Base-by-base conservation (phyloP, 495 filamentous ascomycete genomes). In the Aspergillus hancockii region DNA sequence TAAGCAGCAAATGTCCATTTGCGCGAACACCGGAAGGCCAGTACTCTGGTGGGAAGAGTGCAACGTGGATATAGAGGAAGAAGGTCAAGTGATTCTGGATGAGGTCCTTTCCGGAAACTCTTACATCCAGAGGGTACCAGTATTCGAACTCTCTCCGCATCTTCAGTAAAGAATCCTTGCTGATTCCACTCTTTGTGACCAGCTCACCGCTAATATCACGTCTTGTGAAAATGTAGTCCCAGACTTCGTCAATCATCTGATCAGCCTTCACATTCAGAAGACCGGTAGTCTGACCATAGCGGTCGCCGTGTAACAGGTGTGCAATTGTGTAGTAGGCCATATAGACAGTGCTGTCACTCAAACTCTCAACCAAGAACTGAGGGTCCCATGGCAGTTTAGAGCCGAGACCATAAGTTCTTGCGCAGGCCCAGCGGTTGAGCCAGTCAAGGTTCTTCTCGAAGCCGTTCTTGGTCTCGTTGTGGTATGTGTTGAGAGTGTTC, bases 271-370 rank as follows among this genome's bases (percentile, higher is more conserved):
- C 78, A 57, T 85, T 77, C 23, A 87, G 75, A 30, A 81, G 69
- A 52, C 93, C 93, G 52, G 81, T 78, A 53, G 85, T 79, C 59
- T 85, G 85, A 18, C 93, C 93, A 61, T 90, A 96, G 28, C 92
- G 84, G 65, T 91, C 88, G 49, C 77, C 83, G 75, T 96, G 92
- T 22, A 98, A 84, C 63, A 88, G 83, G 71, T 97, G 93, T 12
- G 90, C 87, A 61, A 98, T 85, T 8, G 94, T 97, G 76, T 98
- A 98, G 78, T 98, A 98, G 16, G 92, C 86, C 89, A 92, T 93
- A 76, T 98, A 98, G 67, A 98, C 83, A 2, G 94, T 97, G 41
- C 86, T 90, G 71, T 98, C 94, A 67, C 84, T 89, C 73, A 97
- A 76, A 80, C 81, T 87, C 78, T 98, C 94, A n/a, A 98, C 94